Conservation (phyloP, 106 monocot genomes). For the Vanilla planifolia region DNA sequence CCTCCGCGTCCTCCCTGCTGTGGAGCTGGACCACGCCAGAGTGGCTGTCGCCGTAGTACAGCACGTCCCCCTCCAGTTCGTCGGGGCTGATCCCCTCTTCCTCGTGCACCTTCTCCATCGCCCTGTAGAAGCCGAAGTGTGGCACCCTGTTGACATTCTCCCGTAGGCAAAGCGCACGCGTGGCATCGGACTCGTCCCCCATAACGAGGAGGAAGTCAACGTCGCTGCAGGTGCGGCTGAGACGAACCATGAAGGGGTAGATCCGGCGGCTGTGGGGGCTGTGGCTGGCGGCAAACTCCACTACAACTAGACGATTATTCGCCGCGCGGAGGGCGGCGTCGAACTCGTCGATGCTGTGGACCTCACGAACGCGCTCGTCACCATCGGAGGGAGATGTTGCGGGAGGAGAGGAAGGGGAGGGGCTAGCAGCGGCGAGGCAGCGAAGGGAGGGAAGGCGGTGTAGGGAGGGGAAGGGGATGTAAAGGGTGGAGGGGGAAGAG, state of each 20-base stretch:
- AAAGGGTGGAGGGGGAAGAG: background rate
- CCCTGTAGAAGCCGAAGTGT: slow-evolving; percentile 92
- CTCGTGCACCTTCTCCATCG: slow-evolving; percentile 86
- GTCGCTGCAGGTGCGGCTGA: slow-evolving; percentile 81
- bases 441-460: background rate
- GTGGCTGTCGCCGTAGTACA: slow-evolving; percentile 94
- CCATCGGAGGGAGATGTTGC: background rate
- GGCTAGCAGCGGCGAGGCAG: background rate
- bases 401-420: background rate
- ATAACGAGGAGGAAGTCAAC: slow-evolving; percentile 87
- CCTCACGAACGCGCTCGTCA: slow-evolving; percentile 50
- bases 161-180: slow-evolving; percentile 48
- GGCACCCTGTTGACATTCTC: slow-evolving; percentile 65
- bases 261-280: slow-evolving; percentile 45
- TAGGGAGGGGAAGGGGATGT: background rate
- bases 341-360: slow-evolving; percentile 73
- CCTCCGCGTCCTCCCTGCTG: slow-evolving; percentile 52
- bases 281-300: slow-evolving; percentile 68
- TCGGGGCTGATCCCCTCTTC: slow-evolving; percentile 84
- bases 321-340: slow-evolving; percentile 56
- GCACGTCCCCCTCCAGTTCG: slow-evolving; percentile 67
- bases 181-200: slow-evolving; percentile 86
- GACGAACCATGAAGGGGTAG: slow-evolving; percentile 74
- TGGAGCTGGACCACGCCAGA: slow-evolving; percentile 76
- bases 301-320: slow-evolving; percentile 78